phyloP scores from a whole-genome alignment of 345 rosid genomes.

The Ailanthus altissimus region DNA sequence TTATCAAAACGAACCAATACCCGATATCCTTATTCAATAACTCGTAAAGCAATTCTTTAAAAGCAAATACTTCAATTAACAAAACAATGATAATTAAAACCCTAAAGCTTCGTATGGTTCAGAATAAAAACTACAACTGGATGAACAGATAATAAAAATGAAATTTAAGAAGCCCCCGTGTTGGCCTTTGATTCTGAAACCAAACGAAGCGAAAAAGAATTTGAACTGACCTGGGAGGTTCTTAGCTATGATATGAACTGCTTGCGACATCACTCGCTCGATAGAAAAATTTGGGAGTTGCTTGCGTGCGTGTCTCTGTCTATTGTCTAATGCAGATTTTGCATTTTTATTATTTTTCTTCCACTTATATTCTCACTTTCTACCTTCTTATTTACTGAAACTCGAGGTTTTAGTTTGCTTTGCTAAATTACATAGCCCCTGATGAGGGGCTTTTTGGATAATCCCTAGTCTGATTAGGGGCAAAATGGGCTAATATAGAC shows the following conservation, averaged over 20 bases:
- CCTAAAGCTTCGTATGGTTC: background rate
- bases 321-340: background rate
- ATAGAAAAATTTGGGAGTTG: background rate
- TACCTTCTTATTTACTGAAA: background rate
- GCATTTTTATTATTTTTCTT: background rate
- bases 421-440: background rate
- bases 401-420: background rate
- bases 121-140: background rate
- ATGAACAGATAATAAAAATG: background rate
- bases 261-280: slow-evolving; percentile 30
- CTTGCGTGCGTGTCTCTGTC: background rate
- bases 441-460: slow-evolving; percentile 34
- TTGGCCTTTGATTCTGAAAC: background rate
- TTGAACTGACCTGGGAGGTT: slow-evolving; percentile 31
- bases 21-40: too few relatives aligned
- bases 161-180: background rate
- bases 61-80: background rate
- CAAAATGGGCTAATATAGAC: background rate
- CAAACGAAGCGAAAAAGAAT: background rate
- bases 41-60: background rate
- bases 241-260: slow-evolving; percentile 32
- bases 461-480: background rate
- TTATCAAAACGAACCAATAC: background rate
- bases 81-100: background rate
- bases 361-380: background rate